Evolutionary conservation across 169 alveolate species (phyloP).

Genomic region (Plasmodium relictum): DNA sequence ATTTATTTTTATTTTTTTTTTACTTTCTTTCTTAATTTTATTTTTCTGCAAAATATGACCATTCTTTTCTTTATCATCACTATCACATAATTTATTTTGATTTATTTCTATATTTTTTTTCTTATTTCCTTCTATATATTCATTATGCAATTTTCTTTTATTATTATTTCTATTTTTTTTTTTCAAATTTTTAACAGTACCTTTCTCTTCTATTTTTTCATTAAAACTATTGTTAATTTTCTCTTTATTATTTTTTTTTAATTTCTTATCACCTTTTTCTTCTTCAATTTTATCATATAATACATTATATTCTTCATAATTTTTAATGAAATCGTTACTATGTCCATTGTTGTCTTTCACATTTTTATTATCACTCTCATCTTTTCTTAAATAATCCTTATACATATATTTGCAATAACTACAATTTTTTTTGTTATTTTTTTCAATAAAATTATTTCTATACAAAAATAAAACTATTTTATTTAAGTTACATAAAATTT

Average conservation of each 20-base stretch:
- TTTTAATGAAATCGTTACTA: slow-evolving; percentile 6
- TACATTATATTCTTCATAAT: neutral
- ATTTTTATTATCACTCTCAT: neutral
- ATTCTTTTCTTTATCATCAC: slow-evolving; percentile 11
- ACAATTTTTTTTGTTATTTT: slow-evolving; percentile 6
- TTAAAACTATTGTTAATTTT: neutral
- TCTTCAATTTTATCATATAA: neutral
- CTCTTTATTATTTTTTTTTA: neutral
- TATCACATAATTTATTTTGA: neutral
- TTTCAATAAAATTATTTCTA: slow-evolving; percentile 69
- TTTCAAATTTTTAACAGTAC: slow-evolving; percentile 3
- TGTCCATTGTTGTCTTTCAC: neutral
- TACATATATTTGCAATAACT: neutral
- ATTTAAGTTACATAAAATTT: slow-evolving; percentile 39
- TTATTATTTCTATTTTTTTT: slow-evolving; percentile 34
- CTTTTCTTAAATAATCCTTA: neutral
- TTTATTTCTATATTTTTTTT: neutral
- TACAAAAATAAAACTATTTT: slow-evolving; percentile 59
- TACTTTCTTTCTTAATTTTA: slow-evolving; percentile 6
- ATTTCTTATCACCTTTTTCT: neutral
- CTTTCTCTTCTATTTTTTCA: slow-evolving; percentile 9
- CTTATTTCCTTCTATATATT: slow-evolving; percentile 12
- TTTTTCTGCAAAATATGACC: neutral
- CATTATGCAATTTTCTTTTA: neutral
- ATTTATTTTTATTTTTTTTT: slow-evolving; percentile 24